Evolutionary conservation across 768 basidiomycete species (phyloP), one percentile per base, ranked within the genome.

Genomic region (Kwoniella newhampshirensis): DNA sequence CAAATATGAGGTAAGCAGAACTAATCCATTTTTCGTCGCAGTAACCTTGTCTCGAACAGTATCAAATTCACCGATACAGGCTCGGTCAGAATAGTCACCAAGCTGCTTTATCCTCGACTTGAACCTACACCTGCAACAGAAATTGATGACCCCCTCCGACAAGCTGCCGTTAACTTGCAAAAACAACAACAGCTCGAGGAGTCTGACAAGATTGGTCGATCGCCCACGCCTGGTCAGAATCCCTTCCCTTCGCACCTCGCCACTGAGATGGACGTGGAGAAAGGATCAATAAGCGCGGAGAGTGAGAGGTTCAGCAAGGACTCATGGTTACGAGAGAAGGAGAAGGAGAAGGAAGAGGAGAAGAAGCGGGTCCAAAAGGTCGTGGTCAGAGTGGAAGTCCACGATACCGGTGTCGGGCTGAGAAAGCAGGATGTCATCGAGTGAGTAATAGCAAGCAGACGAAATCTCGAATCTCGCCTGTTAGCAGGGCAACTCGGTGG

Each of bases 381-480:
- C 13, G 75, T 81, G 28, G 87, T 92, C n/a, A 81, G 90, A 54
- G 87, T 91, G 26, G 89, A 91, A 71, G 83, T 92, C 3, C 81
- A 82, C 3, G 89, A 91, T 76, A 90, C 89, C 4, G 80, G 80
- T 50, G 82, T 79, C 40, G 86, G 86, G 3, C 82, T 87, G 53
- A 78, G 79, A 45, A 81, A 81, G 37, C 80, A 80, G 66, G 89
- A 91, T 72, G 85, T 91, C 77, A 79, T 81, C 1, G 83, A 87
- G 64, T 73, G 61, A 64, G 71, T 66, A 15, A 6, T 32, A 6
- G 32, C 32, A 32, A 32, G 13, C 13, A 13, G 32, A 6, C 7
- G 32, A 6, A 26, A 27, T 41, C 32, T 15, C 45, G 6, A n/a
- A n/a, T 18, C 4, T 46, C 44, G 21, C 21, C 7, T 20, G 37